Evolutionary conservation across 768 basidiomycete species (phyloP), one percentile per base, ranked within the genome.

Genomic region (Amanita rubescens): DNA sequence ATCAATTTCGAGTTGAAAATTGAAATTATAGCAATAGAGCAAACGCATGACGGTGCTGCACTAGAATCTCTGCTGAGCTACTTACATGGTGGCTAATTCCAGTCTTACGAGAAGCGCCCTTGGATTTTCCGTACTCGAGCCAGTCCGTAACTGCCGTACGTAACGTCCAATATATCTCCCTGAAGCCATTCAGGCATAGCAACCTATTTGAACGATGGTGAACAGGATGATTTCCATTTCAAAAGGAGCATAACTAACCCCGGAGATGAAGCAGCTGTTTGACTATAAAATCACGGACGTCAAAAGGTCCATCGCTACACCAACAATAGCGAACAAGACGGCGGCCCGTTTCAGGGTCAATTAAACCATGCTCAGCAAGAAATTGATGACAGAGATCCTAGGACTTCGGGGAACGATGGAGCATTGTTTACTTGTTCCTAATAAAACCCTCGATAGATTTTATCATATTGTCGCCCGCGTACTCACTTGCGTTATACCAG

Each of bases 231-330:
- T 37, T 46, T 38, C 52, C 48, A 34, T 17, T 25, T 14, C 48
- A 42, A 50, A 55, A 56, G 53, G 19, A 34, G 17, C 8, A 38
- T 49, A 54, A 71, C 74, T 58, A 52, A 85, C 86, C 66, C 83
- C 80, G 45, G 90, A 92, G 60, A 93, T 89, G 66, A 90, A 92
- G 63, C 85, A 91, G n/a, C 66, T 93, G 90, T 66, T 93, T 94
- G 46, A 89, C 82, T 53, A 92, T 80, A 60, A 93, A 92, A 69
- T 93, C 87, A 57, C 87, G 77, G 46, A 93, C 67, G 65, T 91
- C 90, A 60, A 80, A 91, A 14, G 90, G 89, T 2, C 90, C 89
- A 63, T 92, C 90, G 51, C 79, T 85, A 66, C 86, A 90, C 87
- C 87, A 90, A 65, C 84, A 85, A 64, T 84, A 90, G 20, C 78